Evolutionary conservation across 129 eudicot species (phyloP).

Genomic region (Solidago caesia): DNA sequence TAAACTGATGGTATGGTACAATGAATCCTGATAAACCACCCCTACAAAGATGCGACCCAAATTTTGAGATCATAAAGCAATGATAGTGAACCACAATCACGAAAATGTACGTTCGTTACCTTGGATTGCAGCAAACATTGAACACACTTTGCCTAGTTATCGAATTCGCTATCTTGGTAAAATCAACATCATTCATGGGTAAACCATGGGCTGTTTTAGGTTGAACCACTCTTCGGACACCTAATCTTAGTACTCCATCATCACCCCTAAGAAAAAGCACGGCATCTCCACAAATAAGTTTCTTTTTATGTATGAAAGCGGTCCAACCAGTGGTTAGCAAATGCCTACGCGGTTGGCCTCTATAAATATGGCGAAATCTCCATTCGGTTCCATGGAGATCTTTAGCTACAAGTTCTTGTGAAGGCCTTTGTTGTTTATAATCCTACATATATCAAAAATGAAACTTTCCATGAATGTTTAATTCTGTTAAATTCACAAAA

Average conservation of each 20-base stretch:
- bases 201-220: constrained; percentile 35
- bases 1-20: constrained; percentile 53
- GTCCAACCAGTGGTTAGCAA: constrained; percentile 94
- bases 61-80: neutral
- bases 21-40: constrained; percentile 62
- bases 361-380: constrained; percentile 78
- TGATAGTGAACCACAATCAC: neutral
- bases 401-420: constrained; percentile 84
- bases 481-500: neutral
- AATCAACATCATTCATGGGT: constrained; percentile 37
- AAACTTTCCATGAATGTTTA: neutral
- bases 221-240: constrained; percentile 66
- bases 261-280: constrained; percentile 91
- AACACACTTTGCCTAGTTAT: constrained; percentile 47
- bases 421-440: constrained; percentile 80
- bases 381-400: constrained; percentile 82
- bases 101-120: constrained; percentile 34
- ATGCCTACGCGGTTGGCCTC: constrained; percentile 93
- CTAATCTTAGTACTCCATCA: constrained; percentile 83
- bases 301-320: constrained; percentile 86
- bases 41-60: constrained; percentile 36
- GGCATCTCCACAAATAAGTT: constrained; percentile 91
- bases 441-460: constrained; percentile 36
- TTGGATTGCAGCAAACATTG: constrained; percentile 71
- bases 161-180: constrained; percentile 44